Conservation (phyloP, 768 basidiomycete species). For the Collybiopsis confluens region DNA sequence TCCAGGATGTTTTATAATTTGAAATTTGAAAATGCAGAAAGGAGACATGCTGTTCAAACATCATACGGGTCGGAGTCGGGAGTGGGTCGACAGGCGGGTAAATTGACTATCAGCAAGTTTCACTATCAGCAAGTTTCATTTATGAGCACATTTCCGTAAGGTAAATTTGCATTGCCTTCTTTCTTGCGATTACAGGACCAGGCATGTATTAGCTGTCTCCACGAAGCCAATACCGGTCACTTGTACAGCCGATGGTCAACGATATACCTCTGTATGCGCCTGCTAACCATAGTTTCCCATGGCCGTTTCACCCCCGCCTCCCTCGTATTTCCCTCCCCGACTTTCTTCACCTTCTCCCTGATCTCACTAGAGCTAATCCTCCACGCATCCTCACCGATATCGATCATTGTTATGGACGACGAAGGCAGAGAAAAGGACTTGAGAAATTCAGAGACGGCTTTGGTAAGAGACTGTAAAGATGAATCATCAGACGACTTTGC, state of each 20-base stretch:
- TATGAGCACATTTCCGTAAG: too few relatives aligned
- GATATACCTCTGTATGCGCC: constrained; percentile 49
- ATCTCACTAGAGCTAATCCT: constrained; percentile 70
- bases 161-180: too few relatives aligned
- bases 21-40: neutral
- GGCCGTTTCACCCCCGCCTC: too few relatives aligned
- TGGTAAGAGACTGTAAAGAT: constrained; percentile 21
- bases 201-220: too few relatives aligned
- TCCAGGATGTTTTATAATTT: neutral
- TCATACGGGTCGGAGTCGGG: too few relatives aligned
- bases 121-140: too few relatives aligned
- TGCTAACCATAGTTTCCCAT: constrained; percentile 48
- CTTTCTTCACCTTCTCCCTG: constrained; percentile 37
- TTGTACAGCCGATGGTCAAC: constrained; percentile 44
- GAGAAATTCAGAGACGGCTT: constrained; percentile 23
- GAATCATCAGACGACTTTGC: neutral
- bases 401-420: constrained; percentile 53
- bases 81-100: too few relatives aligned
- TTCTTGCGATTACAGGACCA: too few relatives aligned
- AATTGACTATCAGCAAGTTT: too few relatives aligned
- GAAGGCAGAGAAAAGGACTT: constrained; percentile 47
- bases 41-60: too few relatives aligned
- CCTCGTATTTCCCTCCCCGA: constrained; percentile 11
- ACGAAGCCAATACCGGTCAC: too few relatives aligned
- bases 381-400: constrained; percentile 53